phyloP scores from a whole-genome alignment of 495 filamentous ascomycete species.

The Neurospora tetraspora region DNA sequence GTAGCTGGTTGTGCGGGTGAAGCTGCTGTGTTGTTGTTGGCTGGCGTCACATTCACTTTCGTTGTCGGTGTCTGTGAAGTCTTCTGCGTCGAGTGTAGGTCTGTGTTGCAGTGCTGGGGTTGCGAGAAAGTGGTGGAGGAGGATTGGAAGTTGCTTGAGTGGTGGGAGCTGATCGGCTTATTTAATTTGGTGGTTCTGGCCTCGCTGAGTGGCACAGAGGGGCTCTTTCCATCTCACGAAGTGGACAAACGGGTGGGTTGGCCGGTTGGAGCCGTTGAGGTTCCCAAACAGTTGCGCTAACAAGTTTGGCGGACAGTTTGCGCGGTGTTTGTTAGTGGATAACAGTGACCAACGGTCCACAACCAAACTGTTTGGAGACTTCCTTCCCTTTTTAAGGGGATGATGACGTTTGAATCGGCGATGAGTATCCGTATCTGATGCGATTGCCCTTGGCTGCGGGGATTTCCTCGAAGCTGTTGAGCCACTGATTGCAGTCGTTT shows the following conservation, averaged over 20 bases:
- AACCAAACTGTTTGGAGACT: not conserved
- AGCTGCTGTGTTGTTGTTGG: not conserved
- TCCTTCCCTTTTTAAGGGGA: not conserved
- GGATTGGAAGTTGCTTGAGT: not conserved
- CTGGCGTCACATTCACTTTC: not conserved
- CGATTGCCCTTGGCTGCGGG: not conserved
- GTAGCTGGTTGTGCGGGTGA: not conserved
- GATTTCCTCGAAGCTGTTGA: not conserved
- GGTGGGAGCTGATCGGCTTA: not conserved
- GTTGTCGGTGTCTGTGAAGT: not conserved
- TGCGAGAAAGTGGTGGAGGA: not conserved
- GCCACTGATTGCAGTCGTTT: not conserved
- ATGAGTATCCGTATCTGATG: not conserved
- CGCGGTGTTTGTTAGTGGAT: not conserved
- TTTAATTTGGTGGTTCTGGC: not conserved
- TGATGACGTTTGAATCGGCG: not conserved
- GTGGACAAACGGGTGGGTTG: not conserved
- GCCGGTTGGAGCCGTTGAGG: not conserved
- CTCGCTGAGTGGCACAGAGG: not conserved
- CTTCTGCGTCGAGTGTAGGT: not conserved
- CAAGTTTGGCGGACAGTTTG: not conserved
- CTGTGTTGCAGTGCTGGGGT: not conserved
- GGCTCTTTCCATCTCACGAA: not conserved
- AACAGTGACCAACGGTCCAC: not conserved
- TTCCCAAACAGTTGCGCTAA: not conserved